Evolutionary conservation across 805 yeast species (phyloP).

Genomic region (Cyberlindnera samutprakarnensis): DNA sequence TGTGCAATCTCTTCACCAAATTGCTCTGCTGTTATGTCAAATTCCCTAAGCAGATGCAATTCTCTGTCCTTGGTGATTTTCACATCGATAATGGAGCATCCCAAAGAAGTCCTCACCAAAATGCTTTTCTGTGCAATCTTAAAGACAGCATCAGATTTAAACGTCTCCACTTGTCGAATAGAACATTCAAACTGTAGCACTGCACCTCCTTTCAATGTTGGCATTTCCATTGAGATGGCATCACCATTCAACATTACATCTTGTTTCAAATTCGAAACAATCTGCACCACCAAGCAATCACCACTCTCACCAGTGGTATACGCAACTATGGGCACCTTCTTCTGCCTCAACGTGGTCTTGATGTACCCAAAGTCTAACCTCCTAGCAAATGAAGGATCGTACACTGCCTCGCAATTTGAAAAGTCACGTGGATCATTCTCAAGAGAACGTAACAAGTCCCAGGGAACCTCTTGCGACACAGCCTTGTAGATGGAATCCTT

Average conservation of each 20-base stretch:
- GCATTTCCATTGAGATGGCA: constrained; percentile 6
- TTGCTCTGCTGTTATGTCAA: constrained; percentile 9
- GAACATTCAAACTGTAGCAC: constrained; percentile 26
- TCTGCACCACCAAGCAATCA: constrained; percentile 4
- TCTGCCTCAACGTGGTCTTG: neutral
- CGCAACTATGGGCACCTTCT: constrained; percentile 1
- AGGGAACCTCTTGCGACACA: constrained; percentile 1
- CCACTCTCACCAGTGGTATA: constrained; percentile 5
- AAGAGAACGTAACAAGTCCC: constrained; percentile 1
- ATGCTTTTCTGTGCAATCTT: constrained; percentile 23
- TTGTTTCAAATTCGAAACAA: neutral
- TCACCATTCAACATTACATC: neutral
- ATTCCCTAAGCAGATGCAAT: constrained; percentile 5
- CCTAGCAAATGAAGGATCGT: constrained; percentile 29
- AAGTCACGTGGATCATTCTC: neutral
- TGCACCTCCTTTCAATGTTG: constrained; percentile 8
- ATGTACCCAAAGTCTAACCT: constrained; percentile 6
- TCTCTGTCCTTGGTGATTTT: constrained; percentile 1
- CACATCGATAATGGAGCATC: constrained; percentile 1
- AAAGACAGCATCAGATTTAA: constrained; percentile 18
- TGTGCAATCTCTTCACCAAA: constrained; percentile 36
- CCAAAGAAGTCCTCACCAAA: constrained; percentile 30
- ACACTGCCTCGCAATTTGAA: constrained; percentile 15
- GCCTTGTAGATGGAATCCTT: neutral
- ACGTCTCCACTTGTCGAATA: constrained; percentile 34